A percentile compares a stretch with the other conserved stretches of the same genome.
Conservation (phyloP, 768 basidiomycete genomes). For the Lactarius tabidus region DNA sequence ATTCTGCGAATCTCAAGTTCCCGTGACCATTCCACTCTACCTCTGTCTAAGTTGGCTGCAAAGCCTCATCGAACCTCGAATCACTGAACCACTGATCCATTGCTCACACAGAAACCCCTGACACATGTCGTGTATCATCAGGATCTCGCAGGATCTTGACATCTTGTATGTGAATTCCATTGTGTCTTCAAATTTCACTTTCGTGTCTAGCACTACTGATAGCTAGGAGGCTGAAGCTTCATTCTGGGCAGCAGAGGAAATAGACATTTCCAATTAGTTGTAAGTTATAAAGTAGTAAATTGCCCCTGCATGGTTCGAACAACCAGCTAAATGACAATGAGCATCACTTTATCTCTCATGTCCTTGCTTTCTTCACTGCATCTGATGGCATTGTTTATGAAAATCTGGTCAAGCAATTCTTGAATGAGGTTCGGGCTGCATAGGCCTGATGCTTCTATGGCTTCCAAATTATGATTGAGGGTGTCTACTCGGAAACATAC, state of each 20-base stretch:
- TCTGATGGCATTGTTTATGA: slow-evolving; percentile 97
- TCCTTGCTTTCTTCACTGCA: slow-evolving; percentile 95
- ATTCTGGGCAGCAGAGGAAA: slow-evolving; percentile 92
- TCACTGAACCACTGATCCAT: too few species aligned
- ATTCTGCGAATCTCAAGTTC: too few species aligned
- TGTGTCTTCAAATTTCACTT: too few species aligned
- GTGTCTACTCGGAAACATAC: slow-evolving; percentile 95
- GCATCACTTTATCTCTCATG: slow-evolving; percentile 84
- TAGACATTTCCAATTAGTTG: slow-evolving; percentile 90
- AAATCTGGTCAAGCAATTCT: slow-evolving; percentile 91
- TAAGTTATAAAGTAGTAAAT: too few species aligned
- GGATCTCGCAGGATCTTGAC: too few species aligned
- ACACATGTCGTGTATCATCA: too few species aligned
- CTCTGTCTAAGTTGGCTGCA: too few species aligned
- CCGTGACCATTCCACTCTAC: too few species aligned
- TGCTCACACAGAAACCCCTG: too few species aligned
- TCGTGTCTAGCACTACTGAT: too few species aligned
- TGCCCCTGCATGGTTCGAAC: slow-evolving; percentile 79
- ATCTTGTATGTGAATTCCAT: too few species aligned
- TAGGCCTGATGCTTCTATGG: slow-evolving; percentile 97
- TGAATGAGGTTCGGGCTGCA: slow-evolving; percentile 84
- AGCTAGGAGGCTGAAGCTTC: slow-evolving; percentile 91
- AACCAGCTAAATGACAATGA: slow-evolving; percentile 75
- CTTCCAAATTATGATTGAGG: slow-evolving; percentile 99
- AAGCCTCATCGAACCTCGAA: too few species aligned